Evolutionary conservation across 1,139 yeast genomes (phyloP).

Genomic region (Pichia sp.): DNA sequence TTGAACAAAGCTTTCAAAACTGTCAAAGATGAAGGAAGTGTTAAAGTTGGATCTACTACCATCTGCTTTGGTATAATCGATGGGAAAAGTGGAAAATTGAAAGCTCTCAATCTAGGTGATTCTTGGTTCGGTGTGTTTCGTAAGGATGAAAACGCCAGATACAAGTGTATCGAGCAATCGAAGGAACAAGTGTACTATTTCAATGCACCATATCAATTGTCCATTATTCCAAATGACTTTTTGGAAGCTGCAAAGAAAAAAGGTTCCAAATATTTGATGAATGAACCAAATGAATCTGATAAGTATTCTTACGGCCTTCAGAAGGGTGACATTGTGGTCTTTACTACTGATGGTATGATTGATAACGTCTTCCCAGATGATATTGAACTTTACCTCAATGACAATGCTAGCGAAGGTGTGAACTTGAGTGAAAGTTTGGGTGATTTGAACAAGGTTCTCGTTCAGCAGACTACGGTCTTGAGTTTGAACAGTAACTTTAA

Average conservation of each 20-base stretch:
- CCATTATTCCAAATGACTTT: constrained; percentile 68
- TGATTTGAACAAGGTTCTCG: constrained; percentile 42
- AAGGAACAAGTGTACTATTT: constrained; percentile 79
- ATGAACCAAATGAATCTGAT: constrained; percentile 47
- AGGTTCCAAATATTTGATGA: constrained; percentile 56
- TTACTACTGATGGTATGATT: constrained; percentile 91
- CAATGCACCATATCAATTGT: constrained; percentile 87
- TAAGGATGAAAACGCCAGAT: constrained; percentile 21
- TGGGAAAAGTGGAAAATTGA: constrained; percentile 42
- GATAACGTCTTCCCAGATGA: constrained; percentile 78
- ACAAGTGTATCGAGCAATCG: constrained; percentile 58
- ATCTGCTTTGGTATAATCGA: constrained; percentile 77
- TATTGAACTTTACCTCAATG: constrained; percentile 38
- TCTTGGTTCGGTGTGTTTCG: constrained; percentile 86
- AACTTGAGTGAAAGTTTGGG: constrained; percentile 11
- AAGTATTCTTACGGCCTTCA: constrained; percentile 35
- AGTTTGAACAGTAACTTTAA: constrained; percentile 71
- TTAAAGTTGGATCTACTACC: constrained; percentile 93
- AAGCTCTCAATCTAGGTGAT: constrained; percentile 83
- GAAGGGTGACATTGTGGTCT: constrained; percentile 66
- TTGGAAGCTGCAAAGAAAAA: constrained; percentile 46
- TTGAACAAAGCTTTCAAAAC: constrained; percentile 48
- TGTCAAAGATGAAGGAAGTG: constrained; percentile 48
- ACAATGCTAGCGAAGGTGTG: constrained; percentile 15
- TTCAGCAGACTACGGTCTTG: constrained; percentile 56